These are phyloP conservation scores for Botrytis medusae DNA, from an alignment of 2,329 filamentous ascomycete species.

Conservation along the genomic window DNA sequence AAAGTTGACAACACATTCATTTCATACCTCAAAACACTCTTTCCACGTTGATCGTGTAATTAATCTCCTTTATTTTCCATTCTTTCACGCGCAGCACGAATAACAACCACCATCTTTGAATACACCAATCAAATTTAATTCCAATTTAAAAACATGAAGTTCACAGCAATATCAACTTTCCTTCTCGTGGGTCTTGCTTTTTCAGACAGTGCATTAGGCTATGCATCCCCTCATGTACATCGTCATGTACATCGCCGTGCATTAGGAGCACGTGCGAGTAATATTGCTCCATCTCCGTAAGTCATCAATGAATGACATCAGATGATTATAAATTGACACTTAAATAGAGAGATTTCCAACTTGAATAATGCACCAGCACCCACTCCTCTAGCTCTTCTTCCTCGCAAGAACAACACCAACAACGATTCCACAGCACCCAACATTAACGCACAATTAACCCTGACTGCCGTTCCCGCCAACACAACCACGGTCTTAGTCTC, in stretches of 20 bases:
- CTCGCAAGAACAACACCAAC: background rate
- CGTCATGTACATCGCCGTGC: slow-evolving; percentile 1
- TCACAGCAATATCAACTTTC: background rate
- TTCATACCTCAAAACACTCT: background rate
- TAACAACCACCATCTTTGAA: background rate
- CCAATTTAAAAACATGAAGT: background rate
- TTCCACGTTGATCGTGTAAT: slow-evolving; percentile 17
- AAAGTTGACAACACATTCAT: slow-evolving; percentile 1
- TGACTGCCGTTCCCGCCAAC: slow-evolving; percentile 12
- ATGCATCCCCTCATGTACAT: background rate
- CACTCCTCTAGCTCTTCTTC: background rate
- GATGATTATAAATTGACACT: background rate
- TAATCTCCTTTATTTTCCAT: background rate
- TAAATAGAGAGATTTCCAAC: background rate
- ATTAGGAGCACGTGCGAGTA: background rate
- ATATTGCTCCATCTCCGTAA: background rate
- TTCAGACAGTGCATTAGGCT: background rate
- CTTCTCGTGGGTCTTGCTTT: background rate
- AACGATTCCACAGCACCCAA: background rate
- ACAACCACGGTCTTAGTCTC: background rate
- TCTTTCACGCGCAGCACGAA: background rate
- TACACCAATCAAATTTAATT: background rate
- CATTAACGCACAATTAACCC: background rate
- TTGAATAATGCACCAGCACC: background rate
- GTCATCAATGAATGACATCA: background rate